A percentile compares a stretch with the other conserved stretches of the same genome.
Conservation (phyloP, 176 grass and related monocot genomes). For the Paspalum notatum region DNA sequence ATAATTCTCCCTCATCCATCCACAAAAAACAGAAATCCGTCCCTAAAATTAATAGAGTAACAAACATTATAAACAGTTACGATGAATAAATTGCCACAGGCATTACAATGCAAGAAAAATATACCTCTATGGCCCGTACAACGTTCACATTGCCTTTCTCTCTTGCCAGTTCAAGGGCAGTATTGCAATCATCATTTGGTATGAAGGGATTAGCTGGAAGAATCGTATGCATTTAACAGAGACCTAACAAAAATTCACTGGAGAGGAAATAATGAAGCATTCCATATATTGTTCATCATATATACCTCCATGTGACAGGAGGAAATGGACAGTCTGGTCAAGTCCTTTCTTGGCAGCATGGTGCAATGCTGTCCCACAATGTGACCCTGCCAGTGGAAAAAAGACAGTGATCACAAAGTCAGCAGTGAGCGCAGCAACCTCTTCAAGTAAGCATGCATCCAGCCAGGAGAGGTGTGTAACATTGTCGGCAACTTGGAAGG, state of each 20-base stretch:
- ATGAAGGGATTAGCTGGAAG: constrained; percentile 84
- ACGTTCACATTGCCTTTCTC: constrained; percentile 92
- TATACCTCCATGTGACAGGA: constrained; percentile 93
- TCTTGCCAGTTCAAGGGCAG: constrained; percentile 92
- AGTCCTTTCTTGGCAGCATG: constrained; percentile 94
- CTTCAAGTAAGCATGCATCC: constrained; percentile 8
- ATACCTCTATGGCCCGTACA: constrained; percentile 92
- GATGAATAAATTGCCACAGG: not conserved
- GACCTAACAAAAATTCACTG: not conserved
- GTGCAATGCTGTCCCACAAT: constrained; percentile 88
- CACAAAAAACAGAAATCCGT: constrained; percentile 75
- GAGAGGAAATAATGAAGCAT: not conserved
- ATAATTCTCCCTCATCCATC: constrained; percentile 89
- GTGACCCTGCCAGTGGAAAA: constrained; percentile 50
- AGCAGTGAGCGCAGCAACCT: not conserved
- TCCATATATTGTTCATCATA: not conserved
- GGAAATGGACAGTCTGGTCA: constrained; percentile 75
- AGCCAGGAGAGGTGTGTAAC: not conserved
- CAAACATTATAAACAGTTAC: constrained; percentile 17
- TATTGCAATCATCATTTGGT: constrained; percentile 89
- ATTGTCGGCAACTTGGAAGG: not conserved
- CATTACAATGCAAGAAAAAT: not conserved
- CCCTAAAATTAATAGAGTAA: constrained; percentile 52
- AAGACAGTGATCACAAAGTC: not conserved
- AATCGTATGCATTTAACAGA: not conserved